Evolutionary conservation across 352 stramenopile genomes (phyloP).

Genomic region (Phytopythium mirpurense): DNA sequence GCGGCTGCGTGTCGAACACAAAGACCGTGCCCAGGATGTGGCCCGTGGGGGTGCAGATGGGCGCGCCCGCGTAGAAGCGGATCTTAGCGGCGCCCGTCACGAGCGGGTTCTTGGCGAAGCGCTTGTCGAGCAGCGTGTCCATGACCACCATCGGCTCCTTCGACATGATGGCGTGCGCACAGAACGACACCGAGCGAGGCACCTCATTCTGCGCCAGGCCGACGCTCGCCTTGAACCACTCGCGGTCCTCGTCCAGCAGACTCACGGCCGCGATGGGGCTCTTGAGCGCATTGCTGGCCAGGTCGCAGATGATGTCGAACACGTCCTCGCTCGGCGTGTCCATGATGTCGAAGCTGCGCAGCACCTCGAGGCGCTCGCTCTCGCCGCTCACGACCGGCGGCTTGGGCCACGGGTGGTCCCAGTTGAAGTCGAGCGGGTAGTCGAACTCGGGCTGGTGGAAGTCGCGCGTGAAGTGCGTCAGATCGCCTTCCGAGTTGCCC

Average conservation of each 20-base stretch:
- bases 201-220: conserved; percentile 83
- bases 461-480: conserved; percentile 71
- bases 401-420: conserved; percentile 86
- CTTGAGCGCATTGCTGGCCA: conserved; percentile 83
- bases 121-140: conserved; percentile 82
- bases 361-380: conserved; percentile 64
- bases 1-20: conserved; percentile 83
- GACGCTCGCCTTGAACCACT: conserved; percentile 87
- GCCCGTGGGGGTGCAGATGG: conserved; percentile 76
- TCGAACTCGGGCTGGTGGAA: conserved; percentile 81
- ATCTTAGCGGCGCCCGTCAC: conserved; percentile 83
- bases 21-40: conserved; percentile 84
- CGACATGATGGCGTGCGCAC: conserved; percentile 83
- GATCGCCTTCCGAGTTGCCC: conserved; percentile 69
- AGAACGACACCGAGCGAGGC: conserved; percentile 84
- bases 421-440: conserved; percentile 86
- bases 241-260: conserved; percentile 79
- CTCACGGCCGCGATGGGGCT: conserved; percentile 82
- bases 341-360: conserved; percentile 84
- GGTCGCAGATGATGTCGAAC: conserved; percentile 88
- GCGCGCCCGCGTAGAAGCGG: conserved; percentile 80
- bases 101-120: conserved; percentile 82
- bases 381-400: conserved; percentile 66
- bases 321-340: conserved; percentile 82
- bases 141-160: conserved; percentile 89